Percentiles rank a stretch among this genome's conserved stretches.
Evolutionary conservation across 176 grass and related monocot species (phyloP).

Genomic region (Thinopyrum elongatum): DNA sequence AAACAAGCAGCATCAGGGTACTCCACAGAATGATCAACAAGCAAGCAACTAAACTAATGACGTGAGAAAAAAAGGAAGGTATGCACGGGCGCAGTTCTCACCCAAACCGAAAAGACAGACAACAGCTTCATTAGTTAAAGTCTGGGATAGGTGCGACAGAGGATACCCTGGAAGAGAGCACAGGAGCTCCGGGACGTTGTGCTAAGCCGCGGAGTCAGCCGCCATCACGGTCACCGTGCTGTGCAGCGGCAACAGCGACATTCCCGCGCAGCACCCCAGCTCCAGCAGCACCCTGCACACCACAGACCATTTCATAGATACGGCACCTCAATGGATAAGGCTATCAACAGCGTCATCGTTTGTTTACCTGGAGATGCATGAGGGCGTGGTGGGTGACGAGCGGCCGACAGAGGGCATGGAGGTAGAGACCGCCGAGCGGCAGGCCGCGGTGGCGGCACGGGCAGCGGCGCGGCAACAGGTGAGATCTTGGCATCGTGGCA

Average conservation of each 20-base stretch:
- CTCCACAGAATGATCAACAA: background rate
- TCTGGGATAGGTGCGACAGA: conserved; percentile 95
- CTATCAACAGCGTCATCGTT: background rate
- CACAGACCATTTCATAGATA: conserved; percentile 4
- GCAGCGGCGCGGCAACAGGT: conserved; percentile 35
- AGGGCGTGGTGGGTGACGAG: conserved; percentile 8
- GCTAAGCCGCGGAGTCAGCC: conserved; percentile 83
- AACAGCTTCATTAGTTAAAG: conserved; percentile 79
- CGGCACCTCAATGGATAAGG: background rate
- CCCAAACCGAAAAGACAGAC: background rate
- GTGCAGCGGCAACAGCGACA: conserved; percentile 77
- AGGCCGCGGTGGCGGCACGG: conserved; percentile 33
- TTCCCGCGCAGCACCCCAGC: conserved; percentile 58
- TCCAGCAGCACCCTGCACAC: conserved; percentile 69
- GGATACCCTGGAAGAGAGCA: conserved; percentile 93
- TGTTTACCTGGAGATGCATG: conserved; percentile 57
- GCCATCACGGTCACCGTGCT: conserved; percentile 74
- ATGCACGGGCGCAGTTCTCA: background rate
- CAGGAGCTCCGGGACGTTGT: conserved; percentile 60
- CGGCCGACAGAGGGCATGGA: conserved; percentile 24
- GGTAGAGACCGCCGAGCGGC: conserved; percentile 38
- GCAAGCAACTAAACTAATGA: background rate
- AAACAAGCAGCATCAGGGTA: conserved; percentile 9
- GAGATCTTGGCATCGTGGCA: too few species aligned
- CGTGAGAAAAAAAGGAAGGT: too few species aligned